Percentiles rank a stretch among this genome's conserved stretches.
Evolutionary conservation across 2,329 filamentous ascomycete species (phyloP).

Genomic region (Colletotrichum sansevieriae): DNA sequence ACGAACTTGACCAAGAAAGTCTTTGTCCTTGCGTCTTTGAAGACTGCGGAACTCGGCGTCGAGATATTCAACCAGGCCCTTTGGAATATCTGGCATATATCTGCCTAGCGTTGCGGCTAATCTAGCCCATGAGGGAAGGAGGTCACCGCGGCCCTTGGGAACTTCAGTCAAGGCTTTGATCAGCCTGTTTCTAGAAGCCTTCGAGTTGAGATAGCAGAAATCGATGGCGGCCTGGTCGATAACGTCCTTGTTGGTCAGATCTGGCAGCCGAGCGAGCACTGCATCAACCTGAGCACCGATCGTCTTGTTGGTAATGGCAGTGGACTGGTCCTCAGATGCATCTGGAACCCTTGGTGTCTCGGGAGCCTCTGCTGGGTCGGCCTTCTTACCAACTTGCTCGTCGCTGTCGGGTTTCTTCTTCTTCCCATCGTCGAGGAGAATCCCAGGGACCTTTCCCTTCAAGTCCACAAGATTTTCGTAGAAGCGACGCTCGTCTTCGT

Average conservation of each 20-base stretch:
- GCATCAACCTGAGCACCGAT: conserved; percentile 97
- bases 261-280: conserved; percentile 86
- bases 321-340: conserved; percentile 84
- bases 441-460: conserved; percentile 94
- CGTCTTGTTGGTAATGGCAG: conserved; percentile 96
- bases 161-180: conserved; percentile 95
- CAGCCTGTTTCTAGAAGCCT: conserved; percentile 93
- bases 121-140: conserved; percentile 91
- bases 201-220: conserved; percentile 98
- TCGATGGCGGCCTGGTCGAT: conserved; percentile 95
- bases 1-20: conserved; percentile 94
- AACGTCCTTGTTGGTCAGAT: conserved; percentile 89
- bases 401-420: conserved; percentile 91
- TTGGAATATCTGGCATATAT: conserved; percentile 94
- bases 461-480: conserved; percentile 97
- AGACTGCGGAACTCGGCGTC: conserved; percentile 97
- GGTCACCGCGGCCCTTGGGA: conserved; percentile 91
- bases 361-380: conserved; percentile 65
- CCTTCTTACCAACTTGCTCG: conserved; percentile 84
- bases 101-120: conserved; percentile 92
- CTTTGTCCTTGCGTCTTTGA: conserved; percentile 96
- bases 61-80: conserved; percentile 89
- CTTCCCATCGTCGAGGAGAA: conserved; percentile 92
- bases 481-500: conserved; percentile 96
- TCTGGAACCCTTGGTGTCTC: conserved; percentile 64